Percentiles rank a stretch among this genome's conserved stretches.
Evolutionary conservation across 2,329 filamentous ascomycete genomes (phyloP).

Genomic region (Colletotrichum salicis): DNA sequence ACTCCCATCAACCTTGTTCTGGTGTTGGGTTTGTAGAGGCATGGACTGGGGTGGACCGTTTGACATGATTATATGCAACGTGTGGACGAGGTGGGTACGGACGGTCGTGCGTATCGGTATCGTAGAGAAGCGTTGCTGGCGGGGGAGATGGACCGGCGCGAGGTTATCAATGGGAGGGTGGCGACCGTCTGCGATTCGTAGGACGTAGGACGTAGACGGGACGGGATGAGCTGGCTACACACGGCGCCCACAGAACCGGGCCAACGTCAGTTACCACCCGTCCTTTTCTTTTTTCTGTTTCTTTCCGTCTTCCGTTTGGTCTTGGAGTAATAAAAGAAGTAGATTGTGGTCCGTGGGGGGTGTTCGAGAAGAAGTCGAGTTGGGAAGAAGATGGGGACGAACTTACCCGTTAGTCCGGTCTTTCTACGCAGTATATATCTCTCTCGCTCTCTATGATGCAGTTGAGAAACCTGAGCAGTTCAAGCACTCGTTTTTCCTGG

Average conservation of each 20-base stretch:
- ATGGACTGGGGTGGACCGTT: constrained; percentile 35
- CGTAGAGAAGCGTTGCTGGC: constrained; percentile 25
- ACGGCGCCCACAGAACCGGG: constrained; percentile 14
- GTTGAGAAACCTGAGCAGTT: neutral
- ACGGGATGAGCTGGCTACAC: constrained; percentile 6
- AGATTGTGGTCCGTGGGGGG: neutral
- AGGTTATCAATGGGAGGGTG: constrained; percentile 42
- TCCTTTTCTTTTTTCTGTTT: neutral
- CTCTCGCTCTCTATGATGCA: neutral
- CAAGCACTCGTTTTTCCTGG: neutral
- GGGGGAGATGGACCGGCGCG: constrained; percentile 37
- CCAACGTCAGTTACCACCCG: constrained; percentile 17
- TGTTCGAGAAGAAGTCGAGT: neutral
- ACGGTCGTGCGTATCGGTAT: constrained; percentile 30
- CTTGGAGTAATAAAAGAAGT: neutral
- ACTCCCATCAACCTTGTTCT: constrained; percentile 33
- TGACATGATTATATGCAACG: constrained; percentile 35
- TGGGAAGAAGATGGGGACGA: neutral
- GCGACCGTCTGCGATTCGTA: constrained; percentile 34
- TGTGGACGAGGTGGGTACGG: constrained; percentile 33
- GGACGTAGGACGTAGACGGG: neutral
- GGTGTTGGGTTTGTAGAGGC: constrained; percentile 25
- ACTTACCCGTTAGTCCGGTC: neutral
- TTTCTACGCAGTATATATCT: neutral
- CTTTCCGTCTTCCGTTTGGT: neutral